Percentiles rank a stretch among this genome's conserved stretches.
These are phyloP conservation scores for Bacidia gigantensis DNA, from an alignment of 495 filamentous ascomycete species.

Conservation along the genomic window DNA sequence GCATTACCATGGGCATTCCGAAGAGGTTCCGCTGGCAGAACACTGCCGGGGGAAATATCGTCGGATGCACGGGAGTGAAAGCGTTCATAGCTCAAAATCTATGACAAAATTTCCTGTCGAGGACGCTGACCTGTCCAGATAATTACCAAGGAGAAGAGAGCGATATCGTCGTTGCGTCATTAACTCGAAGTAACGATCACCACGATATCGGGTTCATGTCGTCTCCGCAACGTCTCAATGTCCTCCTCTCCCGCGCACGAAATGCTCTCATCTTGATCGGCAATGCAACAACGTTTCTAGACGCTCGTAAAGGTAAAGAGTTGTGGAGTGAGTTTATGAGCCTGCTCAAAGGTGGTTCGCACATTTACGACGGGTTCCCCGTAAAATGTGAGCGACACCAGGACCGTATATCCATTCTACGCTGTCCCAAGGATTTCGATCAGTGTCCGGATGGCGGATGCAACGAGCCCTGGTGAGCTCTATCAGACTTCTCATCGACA, in stretches of 20 bases:
- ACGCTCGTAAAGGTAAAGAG: conserved; percentile 42
- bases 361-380: conserved; percentile 58
- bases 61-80: too few relatives aligned
- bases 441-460: conserved; percentile 66
- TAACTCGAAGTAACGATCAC: conserved; percentile 51
- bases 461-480: conserved; percentile 42
- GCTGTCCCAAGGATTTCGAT: conserved; percentile 41
- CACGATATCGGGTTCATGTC: conserved; percentile 67
- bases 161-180: conserved; percentile 53
- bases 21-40: too few relatives aligned
- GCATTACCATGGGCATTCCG: too few relatives aligned
- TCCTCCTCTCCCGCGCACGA: conserved; percentile 57
- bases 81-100: too few relatives aligned
- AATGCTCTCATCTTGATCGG: conserved; percentile 58
- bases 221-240: conserved; percentile 54
- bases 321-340: conserved; percentile 48
- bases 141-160: too few relatives aligned
- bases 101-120: too few relatives aligned
- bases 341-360: conserved; percentile 34
- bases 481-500: background rate
- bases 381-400: conserved; percentile 56
- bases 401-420: conserved; percentile 31
- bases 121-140: background rate
- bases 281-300: conserved; percentile 52
- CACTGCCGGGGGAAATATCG: too few relatives aligned